Evolutionary conservation across 1,139 yeast genomes (phyloP).

Genomic region (Taphrina flavorubra): DNA sequence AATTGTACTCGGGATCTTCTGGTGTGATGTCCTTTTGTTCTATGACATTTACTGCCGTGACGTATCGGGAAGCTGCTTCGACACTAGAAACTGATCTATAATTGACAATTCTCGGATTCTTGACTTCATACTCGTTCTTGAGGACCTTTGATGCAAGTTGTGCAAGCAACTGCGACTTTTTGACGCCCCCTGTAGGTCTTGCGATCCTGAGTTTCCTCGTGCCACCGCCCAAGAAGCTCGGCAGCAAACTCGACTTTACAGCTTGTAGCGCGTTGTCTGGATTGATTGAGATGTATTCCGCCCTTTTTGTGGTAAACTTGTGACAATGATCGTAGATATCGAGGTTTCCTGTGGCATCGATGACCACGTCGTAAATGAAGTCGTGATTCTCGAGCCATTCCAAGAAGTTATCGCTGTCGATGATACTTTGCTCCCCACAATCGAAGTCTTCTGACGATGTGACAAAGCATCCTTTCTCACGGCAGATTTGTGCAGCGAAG

Average conservation of each 20-base stretch:
- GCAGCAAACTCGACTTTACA: slow-evolving; percentile 16
- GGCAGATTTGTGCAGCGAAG: slow-evolving; percentile 37
- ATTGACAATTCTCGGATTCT: slow-evolving; percentile 24
- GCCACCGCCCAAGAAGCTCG: slow-evolving; percentile 39
- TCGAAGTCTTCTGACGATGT: slow-evolving; percentile 33
- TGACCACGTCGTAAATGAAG: slow-evolving; percentile 16
- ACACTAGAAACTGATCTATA: slow-evolving; percentile 20
- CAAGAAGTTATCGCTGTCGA: slow-evolving; percentile 34
- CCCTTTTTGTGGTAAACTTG: slow-evolving; percentile 22
- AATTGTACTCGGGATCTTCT: slow-evolving; percentile 18
- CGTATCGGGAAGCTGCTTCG: slow-evolving; percentile 15
- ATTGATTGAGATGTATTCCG: slow-evolving; percentile 31
- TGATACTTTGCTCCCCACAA: slow-evolving; percentile 36
- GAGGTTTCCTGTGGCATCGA: slow-evolving; percentile 37
- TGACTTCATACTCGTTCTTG: slow-evolving; percentile 6
- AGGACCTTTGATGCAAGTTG: slow-evolving; percentile 22
- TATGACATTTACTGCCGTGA: slow-evolving; percentile 36
- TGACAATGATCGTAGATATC: slow-evolving; percentile 35
- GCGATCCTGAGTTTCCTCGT: slow-evolving; percentile 24
- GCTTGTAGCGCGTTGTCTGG: slow-evolving; percentile 28
- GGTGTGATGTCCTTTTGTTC: slow-evolving; percentile 37
- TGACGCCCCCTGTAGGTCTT: slow-evolving; percentile 14
- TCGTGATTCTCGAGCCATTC: slow-evolving; percentile 32
- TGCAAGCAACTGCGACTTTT: slow-evolving; percentile 12
- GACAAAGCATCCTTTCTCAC: slow-evolving; percentile 29